These are phyloP conservation scores for Botrytis fabae DNA, from an alignment of 2,329 filamentous ascomycete genomes.

Conservation along the genomic window DNA sequence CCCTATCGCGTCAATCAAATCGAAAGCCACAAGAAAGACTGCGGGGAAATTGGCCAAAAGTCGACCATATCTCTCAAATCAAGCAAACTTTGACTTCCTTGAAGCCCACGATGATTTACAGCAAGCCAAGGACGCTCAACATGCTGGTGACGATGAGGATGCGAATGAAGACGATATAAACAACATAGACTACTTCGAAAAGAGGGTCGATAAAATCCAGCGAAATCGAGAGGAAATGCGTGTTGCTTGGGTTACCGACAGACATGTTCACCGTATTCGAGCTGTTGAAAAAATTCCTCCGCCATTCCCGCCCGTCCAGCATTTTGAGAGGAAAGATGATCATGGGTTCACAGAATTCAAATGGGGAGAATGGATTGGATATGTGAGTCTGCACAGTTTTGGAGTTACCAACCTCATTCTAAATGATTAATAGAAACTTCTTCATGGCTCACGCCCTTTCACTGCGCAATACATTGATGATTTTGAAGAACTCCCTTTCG, in stretches of 20 bases:
- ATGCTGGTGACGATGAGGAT: conserved; percentile 27
- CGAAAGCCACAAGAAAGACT: conserved; percentile 28
- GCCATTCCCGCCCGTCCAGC: conserved; percentile 31
- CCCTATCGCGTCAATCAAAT: conserved; percentile 31
- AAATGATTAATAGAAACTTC: conserved; percentile 34
- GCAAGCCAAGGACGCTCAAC: conserved; percentile 17
- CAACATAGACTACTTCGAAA: conserved; percentile 28
- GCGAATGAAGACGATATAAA: conserved; percentile 23
- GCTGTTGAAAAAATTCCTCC: conserved; percentile 29
- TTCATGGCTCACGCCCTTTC: conserved; percentile 40
- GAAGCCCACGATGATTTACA: conserved; percentile 38
- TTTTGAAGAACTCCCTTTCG: conserved; percentile 32
- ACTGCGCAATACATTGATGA: conserved; percentile 43
- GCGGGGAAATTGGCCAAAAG: conserved; percentile 32
- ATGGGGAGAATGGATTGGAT: conserved; percentile 41
- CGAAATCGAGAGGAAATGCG: conserved; percentile 40
- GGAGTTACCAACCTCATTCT: conserved; percentile 8
- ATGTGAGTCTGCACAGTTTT: conserved; percentile 23
- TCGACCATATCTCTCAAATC: conserved; percentile 40
- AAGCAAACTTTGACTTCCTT: conserved; percentile 43
- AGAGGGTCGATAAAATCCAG: conserved; percentile 32
- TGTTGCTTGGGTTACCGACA: conserved; percentile 43
- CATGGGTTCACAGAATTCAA: conserved; percentile 35
- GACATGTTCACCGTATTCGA: conserved; percentile 42
- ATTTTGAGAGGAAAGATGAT: conserved; percentile 35